These are phyloP conservation scores for Clonostachys rhizophaga DNA, from an alignment of 2,329 filamentous ascomycete species.

Conservation along the genomic window DNA sequence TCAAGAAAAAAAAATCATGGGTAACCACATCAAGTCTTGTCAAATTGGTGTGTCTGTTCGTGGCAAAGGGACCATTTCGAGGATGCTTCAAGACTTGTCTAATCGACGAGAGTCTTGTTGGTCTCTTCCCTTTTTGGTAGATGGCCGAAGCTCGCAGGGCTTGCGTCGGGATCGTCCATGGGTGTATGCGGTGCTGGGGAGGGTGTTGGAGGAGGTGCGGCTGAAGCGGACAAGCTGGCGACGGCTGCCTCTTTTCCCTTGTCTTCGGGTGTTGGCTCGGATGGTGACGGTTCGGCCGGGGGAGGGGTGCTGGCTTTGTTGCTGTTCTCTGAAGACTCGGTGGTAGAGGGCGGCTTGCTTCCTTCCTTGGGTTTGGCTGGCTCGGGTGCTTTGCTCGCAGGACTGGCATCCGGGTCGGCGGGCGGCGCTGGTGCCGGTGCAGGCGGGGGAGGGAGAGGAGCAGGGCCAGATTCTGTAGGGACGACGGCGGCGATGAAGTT, in stretches of 20 bases:
- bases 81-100: background rate
- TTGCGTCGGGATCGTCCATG: constrained; percentile 6
- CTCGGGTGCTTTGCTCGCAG: constrained; percentile 6
- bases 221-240: background rate
- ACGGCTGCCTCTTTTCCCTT: constrained; percentile 1
- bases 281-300: background rate
- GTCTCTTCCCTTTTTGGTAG: constrained; percentile 5
- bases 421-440: background rate
- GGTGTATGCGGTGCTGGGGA: background rate
- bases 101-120: constrained; percentile 1
- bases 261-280: background rate
- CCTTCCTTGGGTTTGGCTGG: constrained; percentile 1
- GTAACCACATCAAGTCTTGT: too few relatives aligned
- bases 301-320: background rate
- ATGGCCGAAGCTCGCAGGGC: constrained; percentile 6
- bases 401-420: constrained; percentile 3
- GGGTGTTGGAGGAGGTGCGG: background rate
- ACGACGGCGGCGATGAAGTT: background rate
- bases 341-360: background rate
- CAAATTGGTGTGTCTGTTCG: too few relatives aligned
- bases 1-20: too few relatives aligned
- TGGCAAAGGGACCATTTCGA: background rate
- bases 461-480: background rate
- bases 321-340: constrained; percentile 1
- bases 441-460: background rate